phyloP scores from a whole-genome alignment of 768 basidiomycete genomes.

The Pleurotus giganteus region DNA sequence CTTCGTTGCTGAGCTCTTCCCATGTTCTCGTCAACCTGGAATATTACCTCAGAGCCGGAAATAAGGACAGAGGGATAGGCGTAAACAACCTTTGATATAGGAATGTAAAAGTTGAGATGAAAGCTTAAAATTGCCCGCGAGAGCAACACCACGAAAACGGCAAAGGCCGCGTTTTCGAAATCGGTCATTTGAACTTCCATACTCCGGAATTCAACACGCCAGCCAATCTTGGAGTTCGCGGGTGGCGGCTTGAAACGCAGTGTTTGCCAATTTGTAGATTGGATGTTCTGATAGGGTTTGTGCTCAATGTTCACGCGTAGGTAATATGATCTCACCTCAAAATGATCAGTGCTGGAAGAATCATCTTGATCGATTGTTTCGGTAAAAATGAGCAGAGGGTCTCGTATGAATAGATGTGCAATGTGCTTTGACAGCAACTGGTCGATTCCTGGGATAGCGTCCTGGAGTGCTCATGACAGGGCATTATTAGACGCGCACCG shows the following conservation, averaged over 20 bases:
- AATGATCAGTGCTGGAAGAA: conserved; percentile 84
- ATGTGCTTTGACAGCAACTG: conserved; percentile 86
- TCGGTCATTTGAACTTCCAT: conserved; percentile 99
- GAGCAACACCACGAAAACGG: conserved; percentile 90
- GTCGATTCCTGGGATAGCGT: conserved; percentile 65
- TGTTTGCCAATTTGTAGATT: conserved; percentile 99
- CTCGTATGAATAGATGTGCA: conserved; percentile 95
- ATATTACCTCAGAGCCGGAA: background rate
- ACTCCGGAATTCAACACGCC: conserved; percentile 97
- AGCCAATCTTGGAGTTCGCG: conserved; percentile 87
- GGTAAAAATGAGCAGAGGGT: conserved; percentile 92
- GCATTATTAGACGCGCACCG: conserved; percentile 45
- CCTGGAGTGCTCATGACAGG: background rate
- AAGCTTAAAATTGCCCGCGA: conserved; percentile 92
- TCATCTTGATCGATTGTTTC: conserved; percentile 96
- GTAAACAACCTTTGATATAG: conserved; percentile 82
- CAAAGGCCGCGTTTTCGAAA: conserved; percentile 97
- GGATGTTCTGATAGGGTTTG: conserved; percentile 68
- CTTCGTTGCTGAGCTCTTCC: conserved; percentile 80
- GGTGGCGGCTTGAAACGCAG: conserved; percentile 98
- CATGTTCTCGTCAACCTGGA: conserved; percentile 97
- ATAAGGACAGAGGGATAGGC: background rate
- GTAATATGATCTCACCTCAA: conserved; percentile 61
- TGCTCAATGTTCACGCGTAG: conserved; percentile 4
- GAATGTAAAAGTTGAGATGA: conserved; percentile 92